Conservation (phyloP, 192 early-diverging fungal species). For the Entomortierella chlamydospora region DNA sequence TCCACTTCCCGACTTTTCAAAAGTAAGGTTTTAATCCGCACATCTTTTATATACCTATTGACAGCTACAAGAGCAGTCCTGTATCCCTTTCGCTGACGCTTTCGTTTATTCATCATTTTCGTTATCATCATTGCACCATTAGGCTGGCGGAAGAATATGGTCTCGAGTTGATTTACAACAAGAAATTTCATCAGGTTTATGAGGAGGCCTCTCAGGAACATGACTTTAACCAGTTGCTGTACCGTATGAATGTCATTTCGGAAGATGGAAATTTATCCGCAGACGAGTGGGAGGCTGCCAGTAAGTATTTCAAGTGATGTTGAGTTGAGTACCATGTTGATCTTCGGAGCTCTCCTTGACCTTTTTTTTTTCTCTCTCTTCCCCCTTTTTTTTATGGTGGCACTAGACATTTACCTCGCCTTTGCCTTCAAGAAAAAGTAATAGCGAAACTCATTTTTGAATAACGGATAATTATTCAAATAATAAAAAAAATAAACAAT, state of each 20-base stretch:
- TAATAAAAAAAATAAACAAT: no score
- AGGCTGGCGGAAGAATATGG: slow-evolving; percentile 88
- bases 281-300: slow-evolving; percentile 95
- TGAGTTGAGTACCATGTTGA: no score
- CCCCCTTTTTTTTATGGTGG: not conserved
- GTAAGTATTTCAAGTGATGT: no score
- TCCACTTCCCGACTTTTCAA: slow-evolving; percentile 86
- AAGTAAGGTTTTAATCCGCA: slow-evolving; percentile 55
- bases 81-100: no score
- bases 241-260: slow-evolving; percentile 87
- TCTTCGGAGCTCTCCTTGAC: no score
- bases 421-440: slow-evolving; percentile 78
- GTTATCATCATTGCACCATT: no score
- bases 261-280: slow-evolving; percentile 70
- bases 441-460: not conserved
- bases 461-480: not conserved
- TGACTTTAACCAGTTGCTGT: slow-evolving; percentile 71
- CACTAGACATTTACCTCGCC: slow-evolving; percentile 70
- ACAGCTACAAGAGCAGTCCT: no score
- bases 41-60: no score
- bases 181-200: slow-evolving; percentile 89
- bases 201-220: slow-evolving; percentile 64
- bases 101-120: no score
- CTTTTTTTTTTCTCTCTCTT: not conserved
- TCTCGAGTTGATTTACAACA: slow-evolving; percentile 77